Evolutionary conservation across 257 asterid genomes (phyloP).

Genomic region (Buddleja alternifolia): DNA sequence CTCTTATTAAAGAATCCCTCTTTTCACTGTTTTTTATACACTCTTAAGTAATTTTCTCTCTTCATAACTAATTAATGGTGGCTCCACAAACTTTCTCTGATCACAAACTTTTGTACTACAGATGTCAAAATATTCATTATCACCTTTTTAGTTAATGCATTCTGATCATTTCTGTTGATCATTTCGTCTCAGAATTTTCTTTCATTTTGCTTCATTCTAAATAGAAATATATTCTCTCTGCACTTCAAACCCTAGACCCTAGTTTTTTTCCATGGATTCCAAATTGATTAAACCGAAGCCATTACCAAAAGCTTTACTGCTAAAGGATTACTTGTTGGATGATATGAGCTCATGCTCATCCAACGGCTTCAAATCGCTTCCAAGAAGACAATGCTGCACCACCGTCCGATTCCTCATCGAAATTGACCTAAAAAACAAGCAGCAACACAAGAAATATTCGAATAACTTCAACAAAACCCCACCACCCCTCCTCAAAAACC

Average conservation of each 20-base stretch:
- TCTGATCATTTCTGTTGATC: not conserved
- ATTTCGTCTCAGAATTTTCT: not conserved
- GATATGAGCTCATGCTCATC: slow-evolving; percentile 63
- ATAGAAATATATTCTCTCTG: not conserved
- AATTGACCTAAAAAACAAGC: slow-evolving; percentile 36
- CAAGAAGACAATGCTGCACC: slow-evolving; percentile 49
- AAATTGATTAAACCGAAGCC: slow-evolving; percentile 33
- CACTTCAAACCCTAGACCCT: slow-evolving; percentile 7
- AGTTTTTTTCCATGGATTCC: slow-evolving; percentile 35
- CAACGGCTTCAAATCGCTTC: slow-evolving; percentile 60
- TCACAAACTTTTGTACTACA: slow-evolving; percentile 10
- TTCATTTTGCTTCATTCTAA: slow-evolving; percentile 10
- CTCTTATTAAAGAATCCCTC: not conserved
- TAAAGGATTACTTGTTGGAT: slow-evolving; percentile 51
- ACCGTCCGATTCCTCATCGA: slow-evolving; percentile 46
- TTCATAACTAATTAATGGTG: not conserved
- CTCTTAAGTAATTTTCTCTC: slow-evolving; percentile 8
- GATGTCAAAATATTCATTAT: slow-evolving; percentile 19
- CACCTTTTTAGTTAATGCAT: not conserved
- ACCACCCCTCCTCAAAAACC: slow-evolving; percentile 7
- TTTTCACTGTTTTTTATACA: slow-evolving; percentile 4
- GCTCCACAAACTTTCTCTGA: not conserved
- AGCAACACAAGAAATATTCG: slow-evolving; percentile 7
- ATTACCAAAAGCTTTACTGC: slow-evolving; percentile 35
- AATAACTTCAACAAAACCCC: slow-evolving; percentile 25